Evolutionary conservation across 129 eudicot species (phyloP).

Genomic region (Calendula officinalis): DNA sequence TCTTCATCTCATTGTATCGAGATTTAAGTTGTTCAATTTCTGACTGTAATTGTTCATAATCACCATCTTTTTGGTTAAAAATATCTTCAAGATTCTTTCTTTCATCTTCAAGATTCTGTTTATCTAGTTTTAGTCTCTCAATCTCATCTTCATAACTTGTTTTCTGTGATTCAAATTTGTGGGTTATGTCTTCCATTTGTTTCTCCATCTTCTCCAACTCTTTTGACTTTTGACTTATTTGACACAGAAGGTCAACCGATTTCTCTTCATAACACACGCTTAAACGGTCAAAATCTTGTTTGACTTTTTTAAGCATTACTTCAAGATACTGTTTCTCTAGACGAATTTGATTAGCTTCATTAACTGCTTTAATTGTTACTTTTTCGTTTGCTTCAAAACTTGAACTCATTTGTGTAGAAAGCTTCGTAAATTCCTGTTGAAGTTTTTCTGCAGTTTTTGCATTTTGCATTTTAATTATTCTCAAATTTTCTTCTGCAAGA

Average conservation of each 20-base stretch:
- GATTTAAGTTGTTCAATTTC: constrained; percentile 51
- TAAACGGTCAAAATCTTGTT: constrained; percentile 49
- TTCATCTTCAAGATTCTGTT: constrained; percentile 41
- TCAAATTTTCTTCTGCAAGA: constrained; percentile 71
- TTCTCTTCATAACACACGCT: constrained; percentile 48
- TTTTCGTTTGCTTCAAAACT: constrained; percentile 83
- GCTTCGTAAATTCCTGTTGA: constrained; percentile 83
- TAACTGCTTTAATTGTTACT: constrained; percentile 60
- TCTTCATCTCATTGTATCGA: constrained; percentile 43
- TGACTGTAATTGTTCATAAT: constrained; percentile 34
- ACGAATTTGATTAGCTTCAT: constrained; percentile 74
- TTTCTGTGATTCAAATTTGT: constrained; percentile 37
- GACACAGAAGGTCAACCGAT: constrained; percentile 40
- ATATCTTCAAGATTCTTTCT: constrained; percentile 46
- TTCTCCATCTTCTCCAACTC: constrained; percentile 49
- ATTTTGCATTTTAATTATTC: constrained; percentile 63
- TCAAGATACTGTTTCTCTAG: constrained; percentile 52
- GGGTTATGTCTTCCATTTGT: constrained; percentile 41
- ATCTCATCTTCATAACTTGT: constrained; percentile 41
- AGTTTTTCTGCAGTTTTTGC: constrained; percentile 66
- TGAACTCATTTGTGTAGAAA: constrained; percentile 76
- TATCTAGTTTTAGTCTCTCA: constrained; percentile 42
- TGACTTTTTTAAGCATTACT: constrained; percentile 51
- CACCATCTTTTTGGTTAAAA: constrained; percentile 52
- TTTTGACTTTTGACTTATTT: constrained; percentile 38